Evolutionary conservation across 371 early-diverging fungal species (phyloP), one percentile per base, ranked within the genome.

Genomic region (Syncephalastrum racemosum): DNA sequence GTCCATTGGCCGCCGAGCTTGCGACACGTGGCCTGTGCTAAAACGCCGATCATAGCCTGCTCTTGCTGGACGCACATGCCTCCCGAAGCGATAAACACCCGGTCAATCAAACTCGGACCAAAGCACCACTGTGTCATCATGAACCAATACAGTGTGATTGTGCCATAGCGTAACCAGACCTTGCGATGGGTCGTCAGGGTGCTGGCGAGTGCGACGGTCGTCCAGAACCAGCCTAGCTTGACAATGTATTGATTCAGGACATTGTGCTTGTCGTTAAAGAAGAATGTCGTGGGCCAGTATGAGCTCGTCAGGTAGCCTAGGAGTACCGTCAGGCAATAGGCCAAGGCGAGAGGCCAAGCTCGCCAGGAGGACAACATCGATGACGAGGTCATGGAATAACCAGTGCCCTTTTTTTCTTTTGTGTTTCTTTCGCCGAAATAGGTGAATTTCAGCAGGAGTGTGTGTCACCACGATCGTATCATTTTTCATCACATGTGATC

Each of bases 221-320:
- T 87, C 89, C 93, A 86, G 54, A 86, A 87, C 95, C 95, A 95
- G 8, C 89, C 94, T 40, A 77, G 75, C 69, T 95, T 95, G 57
- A 87, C 93, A 73, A 92, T 87, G 52, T 77, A 75, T 0, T 67
- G 60, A 66, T 95, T 95, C 50, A 95, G 72, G 46, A 84, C 56
- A 66, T 94, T 94, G 46, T 79, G 75, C 52, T 88, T 91, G 68
- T 83, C 74, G 47, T 86, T 77, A 53, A 91, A 89, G 27, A 27
- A 27, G 27, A 27, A 27, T 27, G 27, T 4, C 6, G 27, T 27
- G 27, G 27, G 27, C 27, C 27, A 27, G 6, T 7, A 27, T 0
- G 27, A 4, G 27, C 27, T 27, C 27, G 27, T 27, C 27, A 27
- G 0, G 27, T 27, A 27, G 27, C 27, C 27, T 27, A 27, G 27